Evolutionary conservation across 495 filamentous ascomycete genomes (phyloP), one percentile per base, ranked within the genome.

Genomic region (Ramalina intermedia): DNA sequence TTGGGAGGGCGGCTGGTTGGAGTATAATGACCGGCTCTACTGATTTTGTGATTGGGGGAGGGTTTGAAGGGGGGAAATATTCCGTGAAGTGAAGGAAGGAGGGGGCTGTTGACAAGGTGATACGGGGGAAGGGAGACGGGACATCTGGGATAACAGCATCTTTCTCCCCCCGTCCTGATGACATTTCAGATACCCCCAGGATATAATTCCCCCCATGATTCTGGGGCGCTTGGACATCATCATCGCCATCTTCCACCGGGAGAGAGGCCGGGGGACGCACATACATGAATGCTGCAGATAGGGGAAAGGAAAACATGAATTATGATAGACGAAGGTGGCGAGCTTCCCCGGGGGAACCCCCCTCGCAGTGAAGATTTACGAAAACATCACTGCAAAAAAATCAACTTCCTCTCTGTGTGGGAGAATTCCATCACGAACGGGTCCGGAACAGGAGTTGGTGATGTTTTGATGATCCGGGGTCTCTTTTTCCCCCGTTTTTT

Each of bases 1-100:
- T 7, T 24, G 23, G 23, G 40, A 35, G 41, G 37, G 37, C 21
- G 37, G 38, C 13, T 55, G 52, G 52, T 51, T 38, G 20, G 27
- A 27, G 46, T 50, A 41, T 24, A 54, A 29, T 47, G 41, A 49
- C 47, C 45, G 48, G 42, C 49, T 27, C 24, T 55, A 26, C 51
- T 58, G 11, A 58, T 2, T 18, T 17, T 18, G 17, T n/a, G 37
- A 8, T 39, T n/a, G 37, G 41, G 5, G 4, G 5, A 4, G 1
- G 5, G 4, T 43, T 23, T 3, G 41, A 39, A 9, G 37, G 8
- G 17, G 37, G 37, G 5, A 39, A n/a, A n/a, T n/a, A n/a, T n/a
- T n/a, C n/a, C n/a, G n/a, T n/a, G n/a, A n/a, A n/a, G n/a, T n/a
- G n/a, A n/a, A n/a, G n/a, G 41, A 39, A 9, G 37, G 8, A 3